These are phyloP conservation scores for Lojkania enalia DNA, from an alignment of 2,329 filamentous ascomycete genomes.

Conservation along the genomic window DNA sequence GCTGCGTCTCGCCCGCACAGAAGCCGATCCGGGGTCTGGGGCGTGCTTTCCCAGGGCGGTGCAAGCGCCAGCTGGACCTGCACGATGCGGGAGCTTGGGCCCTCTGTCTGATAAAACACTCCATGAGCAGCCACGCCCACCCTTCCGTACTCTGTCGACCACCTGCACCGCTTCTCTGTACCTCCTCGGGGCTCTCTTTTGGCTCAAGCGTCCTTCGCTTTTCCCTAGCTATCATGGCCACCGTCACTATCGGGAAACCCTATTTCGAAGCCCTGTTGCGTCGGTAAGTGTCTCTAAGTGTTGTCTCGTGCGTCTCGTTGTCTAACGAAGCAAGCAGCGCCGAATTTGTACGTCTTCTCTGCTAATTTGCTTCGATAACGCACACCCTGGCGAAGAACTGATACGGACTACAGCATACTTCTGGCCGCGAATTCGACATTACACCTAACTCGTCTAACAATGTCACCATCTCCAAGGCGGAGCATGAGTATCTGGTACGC, in stretches of 20 bases:
- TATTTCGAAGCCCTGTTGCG: conserved; percentile 65
- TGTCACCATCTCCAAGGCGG: conserved; percentile 61
- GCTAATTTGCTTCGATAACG: neutral
- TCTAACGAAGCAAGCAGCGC: conserved; percentile 46
- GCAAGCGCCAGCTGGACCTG: neutral
- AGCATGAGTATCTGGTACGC: conserved; percentile 64
- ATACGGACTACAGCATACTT: conserved; percentile 38
- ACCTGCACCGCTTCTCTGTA: conserved; percentile 7
- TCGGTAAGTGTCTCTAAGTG: conserved; percentile 53
- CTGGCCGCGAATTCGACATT: conserved; percentile 42
- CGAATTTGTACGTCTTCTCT: conserved; percentile 51
- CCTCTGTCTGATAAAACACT: conserved; percentile 24
- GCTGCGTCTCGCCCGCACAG: conserved; percentile 12
- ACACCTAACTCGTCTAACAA: conserved; percentile 41
- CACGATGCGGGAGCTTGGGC: conserved; percentile 23
- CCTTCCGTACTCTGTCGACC: conserved; percentile 8
- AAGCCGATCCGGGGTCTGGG: conserved; percentile 9
- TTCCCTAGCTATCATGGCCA: conserved; percentile 37
- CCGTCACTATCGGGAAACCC: conserved; percentile 62
- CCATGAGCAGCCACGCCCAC: conserved; percentile 11
- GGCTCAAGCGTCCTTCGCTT: neutral
- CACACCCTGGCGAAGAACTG: neutral
- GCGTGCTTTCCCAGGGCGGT: conserved; percentile 17
- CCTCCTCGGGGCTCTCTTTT: conserved; percentile 13
- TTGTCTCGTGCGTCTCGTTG: conserved; percentile 12